Percentiles rank a stretch among this genome's conserved stretches.
Conservation (phyloP, 2,329 filamentous ascomycete species). For the Xylaria sp. region DNA sequence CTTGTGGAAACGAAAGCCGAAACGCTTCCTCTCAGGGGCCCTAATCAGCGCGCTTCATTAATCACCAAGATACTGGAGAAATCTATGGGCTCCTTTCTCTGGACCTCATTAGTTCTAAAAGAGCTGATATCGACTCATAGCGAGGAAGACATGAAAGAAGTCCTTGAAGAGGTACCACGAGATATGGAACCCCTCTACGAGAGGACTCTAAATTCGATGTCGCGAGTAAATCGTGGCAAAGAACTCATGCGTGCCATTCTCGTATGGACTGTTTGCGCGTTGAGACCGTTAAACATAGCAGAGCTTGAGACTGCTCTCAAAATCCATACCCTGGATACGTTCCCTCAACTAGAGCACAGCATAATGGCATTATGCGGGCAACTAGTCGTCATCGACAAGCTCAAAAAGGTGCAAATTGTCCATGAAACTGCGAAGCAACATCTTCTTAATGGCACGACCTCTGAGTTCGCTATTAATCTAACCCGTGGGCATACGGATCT, state of each 20-base stretch:
- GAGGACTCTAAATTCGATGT: slow-evolving; percentile 9
- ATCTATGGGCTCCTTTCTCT: slow-evolving; percentile 21
- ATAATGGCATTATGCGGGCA: slow-evolving; percentile 22
- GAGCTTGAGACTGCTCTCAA: slow-evolving; percentile 16
- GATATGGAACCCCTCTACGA: slow-evolving; percentile 20
- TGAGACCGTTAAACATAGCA: slow-evolving; percentile 1
- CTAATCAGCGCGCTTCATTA: not conserved
- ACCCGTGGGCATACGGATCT: not conserved
- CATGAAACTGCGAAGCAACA: slow-evolving; percentile 20
- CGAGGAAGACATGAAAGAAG: slow-evolving; percentile 1
- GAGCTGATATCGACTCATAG: slow-evolving; percentile 9
- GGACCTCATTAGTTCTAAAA: slow-evolving; percentile 17
- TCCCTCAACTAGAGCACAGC: slow-evolving; percentile 13
- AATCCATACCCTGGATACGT: not conserved
- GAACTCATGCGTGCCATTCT: slow-evolving; percentile 3
- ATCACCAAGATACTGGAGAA: slow-evolving; percentile 10
- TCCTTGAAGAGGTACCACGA: slow-evolving; percentile 21
- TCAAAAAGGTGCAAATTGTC: slow-evolving; percentile 12
- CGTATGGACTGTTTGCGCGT: slow-evolving; percentile 7
- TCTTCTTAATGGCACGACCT: slow-evolving; percentile 7
- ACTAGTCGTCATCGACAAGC: slow-evolving; percentile 17
- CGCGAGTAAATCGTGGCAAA: slow-evolving; percentile 8
- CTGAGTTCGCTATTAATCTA: slow-evolving; percentile 11
- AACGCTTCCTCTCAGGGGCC: not conserved
- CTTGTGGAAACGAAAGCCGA: not conserved